Base-by-base conservation (phyloP, 192 early-diverging fungal genomes). In the Funneliformis geosporum region DNA sequence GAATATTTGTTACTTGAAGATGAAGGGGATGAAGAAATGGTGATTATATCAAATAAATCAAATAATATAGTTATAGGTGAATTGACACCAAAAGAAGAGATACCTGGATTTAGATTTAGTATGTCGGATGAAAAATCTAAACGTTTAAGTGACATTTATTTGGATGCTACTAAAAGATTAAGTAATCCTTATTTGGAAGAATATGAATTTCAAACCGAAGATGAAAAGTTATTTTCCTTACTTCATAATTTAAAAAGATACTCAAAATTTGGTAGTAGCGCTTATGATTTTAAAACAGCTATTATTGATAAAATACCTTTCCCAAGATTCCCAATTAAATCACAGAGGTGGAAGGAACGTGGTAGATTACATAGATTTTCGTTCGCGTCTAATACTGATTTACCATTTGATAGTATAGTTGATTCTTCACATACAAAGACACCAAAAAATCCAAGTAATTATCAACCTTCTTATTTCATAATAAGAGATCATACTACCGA, bases 381-480 rank as follows among this genome's bases (percentile, higher is more conserved):
- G 16, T 79, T 79, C 60, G 77, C 77, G 1, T 33, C 67, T 50
- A 16, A 25, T 23, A 84, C 80, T 1, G 79, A 83, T 3, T 79
- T 83, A 62, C 81, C 85, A 5, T 39, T 83, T 59, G 81, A 83
- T 27, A 84, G 83, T 8, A 84, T 86, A 33, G 71, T 86, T 2
- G 82, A 84, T 65, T 83, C 85, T 8, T 86, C 85, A 18, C 81
- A 86, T 64, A 76, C 75, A 4, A 76, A 80, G 5, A 74, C 79
- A 4, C 80, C 83, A 14, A 76, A 80, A 33, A 78, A 80, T 28
- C 79, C 82, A 10, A 80, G 80, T 60, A 72, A 78, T 64, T 86
- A 86, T 69, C 81, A 81, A 28, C 87, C 87, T 12, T 82, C 86
- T 2, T 88, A 84, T 73, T 87, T 84, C 44, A 71, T 88, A 43